Base-by-base conservation (phyloP, 768 basidiomycete species). In the Boletus pseudo-olivaceus region DNA sequence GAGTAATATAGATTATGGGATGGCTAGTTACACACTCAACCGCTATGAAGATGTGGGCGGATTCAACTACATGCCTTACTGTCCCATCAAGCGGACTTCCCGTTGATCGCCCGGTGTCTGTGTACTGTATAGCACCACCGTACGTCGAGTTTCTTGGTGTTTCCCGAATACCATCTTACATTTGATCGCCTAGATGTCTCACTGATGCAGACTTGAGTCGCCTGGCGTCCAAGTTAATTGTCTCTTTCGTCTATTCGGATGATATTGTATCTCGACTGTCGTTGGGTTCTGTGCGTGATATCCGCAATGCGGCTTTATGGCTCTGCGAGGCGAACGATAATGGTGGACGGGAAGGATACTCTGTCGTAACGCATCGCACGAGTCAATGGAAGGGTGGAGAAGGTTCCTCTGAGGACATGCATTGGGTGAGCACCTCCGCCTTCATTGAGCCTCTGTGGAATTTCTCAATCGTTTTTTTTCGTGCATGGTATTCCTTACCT, bases 91-190 rank as follows among this genome's bases (percentile, higher is more conserved):
- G 87, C 56, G 88, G 88, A 7, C 76, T 92, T 14, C 88, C 90
- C 11, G 71, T 76, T 14, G 80, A 80, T 49, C 76, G 89, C 38
- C 75, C 79, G 33, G 85, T 90, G 12, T 82, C 82, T 26, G 88
- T 85, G 2, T 92, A 88, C 63, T 87, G 85, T 62, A 87, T 90
- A 67, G 90, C 82, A 20, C 88, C 90, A 40, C 90, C 90, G 81
- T 91, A 72, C 38, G 84, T 76, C 29, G 3, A 35, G 17, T 40
- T 45, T n/a, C 19, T 34, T 35, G 12, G 1, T 20, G 20, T 35
- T 51, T 43, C 9, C n/a, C 23, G 20, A 2, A 26, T 32, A 29
- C 0, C 15, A 17, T 39, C 53, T 55, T 23, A 51, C 46, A 39
- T 26, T 52, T 35, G 15, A 39, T 49, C 37, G 7, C 33, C 26